Percentiles rank a stretch among this genome's conserved stretches.
Conservation (phyloP, 1,284 basidiomycete genomes). For the Cronartium ribicola region DNA sequence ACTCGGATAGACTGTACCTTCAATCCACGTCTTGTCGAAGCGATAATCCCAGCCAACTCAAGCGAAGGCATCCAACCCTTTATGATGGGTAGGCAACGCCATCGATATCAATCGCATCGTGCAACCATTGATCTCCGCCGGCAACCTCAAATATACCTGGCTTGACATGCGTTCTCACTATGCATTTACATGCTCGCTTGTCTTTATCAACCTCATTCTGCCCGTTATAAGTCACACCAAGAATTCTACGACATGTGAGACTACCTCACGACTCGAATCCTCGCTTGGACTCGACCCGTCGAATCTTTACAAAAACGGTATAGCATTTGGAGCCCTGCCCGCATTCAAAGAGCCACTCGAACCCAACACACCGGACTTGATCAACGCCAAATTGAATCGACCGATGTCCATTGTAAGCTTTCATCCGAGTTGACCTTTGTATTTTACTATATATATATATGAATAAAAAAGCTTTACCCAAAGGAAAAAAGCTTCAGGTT, state of each 20-base stretch:
- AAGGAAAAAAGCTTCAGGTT: background rate
- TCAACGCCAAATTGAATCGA: conserved; percentile 32
- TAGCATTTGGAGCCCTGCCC: conserved; percentile 36
- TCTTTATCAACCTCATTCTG: background rate
- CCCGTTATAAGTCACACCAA: background rate
- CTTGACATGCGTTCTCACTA: background rate
- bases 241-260: too few species aligned
- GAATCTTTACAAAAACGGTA: conserved; percentile 33
- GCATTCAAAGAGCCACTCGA: conserved; percentile 27
- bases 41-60: too few species aligned
- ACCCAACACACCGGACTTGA: conserved; percentile 31
- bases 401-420: conserved; percentile 36
- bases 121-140: too few species aligned
- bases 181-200: background rate
- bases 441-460: background rate
- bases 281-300: conserved; percentile 24
- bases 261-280: background rate
- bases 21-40: too few species aligned
- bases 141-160: background rate
- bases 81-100: too few species aligned
- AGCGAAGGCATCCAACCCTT: too few species aligned
- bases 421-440: background rate
- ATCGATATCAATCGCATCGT: too few species aligned
- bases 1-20: background rate
- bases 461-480: background rate